These are phyloP conservation scores for Aristolochia contorta DNA, from an alignment of 164 flowering plant species.

Conservation along the genomic window DNA sequence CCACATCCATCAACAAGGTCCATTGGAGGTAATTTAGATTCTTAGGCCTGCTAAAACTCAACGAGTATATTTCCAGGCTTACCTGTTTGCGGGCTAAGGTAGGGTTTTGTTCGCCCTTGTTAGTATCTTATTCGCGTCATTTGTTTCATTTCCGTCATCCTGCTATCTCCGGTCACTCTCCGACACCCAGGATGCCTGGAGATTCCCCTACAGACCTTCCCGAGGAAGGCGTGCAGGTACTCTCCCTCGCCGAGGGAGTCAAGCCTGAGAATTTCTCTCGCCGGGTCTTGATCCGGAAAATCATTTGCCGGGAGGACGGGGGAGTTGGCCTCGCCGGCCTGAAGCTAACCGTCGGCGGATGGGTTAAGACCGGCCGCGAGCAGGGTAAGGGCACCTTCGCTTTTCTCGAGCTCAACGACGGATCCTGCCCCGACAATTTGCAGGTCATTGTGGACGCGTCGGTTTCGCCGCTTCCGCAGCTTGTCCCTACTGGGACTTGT, in stretches of 20 bases:
- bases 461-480: slow-evolving; percentile 33
- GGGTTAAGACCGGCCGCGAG: slow-evolving; percentile 93
- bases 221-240: not conserved
- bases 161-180: no score
- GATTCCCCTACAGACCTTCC: not conserved
- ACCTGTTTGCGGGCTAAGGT: no score
- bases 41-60: no score
- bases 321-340: slow-evolving; percentile 62
- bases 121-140: no score
- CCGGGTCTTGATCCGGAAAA: slow-evolving; percentile 50
- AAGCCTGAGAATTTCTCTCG: slow-evolving; percentile 30
- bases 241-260: slow-evolving; percentile 2
- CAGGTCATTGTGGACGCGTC: slow-evolving; percentile 69
- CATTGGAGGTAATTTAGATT: no score
- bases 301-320: slow-evolving; percentile 56
- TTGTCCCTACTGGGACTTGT: slow-evolving; percentile 73
- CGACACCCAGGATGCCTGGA: no score
- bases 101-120: no score
- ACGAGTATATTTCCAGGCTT: no score
- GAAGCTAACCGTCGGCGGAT: slow-evolving; percentile 57
- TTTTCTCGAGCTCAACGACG: slow-evolving; percentile 80
- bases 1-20: no score
- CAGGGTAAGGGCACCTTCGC: slow-evolving; percentile 79
- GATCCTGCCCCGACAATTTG: slow-evolving; percentile 71
- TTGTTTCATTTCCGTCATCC: no score